These are phyloP conservation scores for Claviceps quebecensis DNA, from an alignment of 2,329 filamentous ascomycete species.

Conservation along the genomic window DNA sequence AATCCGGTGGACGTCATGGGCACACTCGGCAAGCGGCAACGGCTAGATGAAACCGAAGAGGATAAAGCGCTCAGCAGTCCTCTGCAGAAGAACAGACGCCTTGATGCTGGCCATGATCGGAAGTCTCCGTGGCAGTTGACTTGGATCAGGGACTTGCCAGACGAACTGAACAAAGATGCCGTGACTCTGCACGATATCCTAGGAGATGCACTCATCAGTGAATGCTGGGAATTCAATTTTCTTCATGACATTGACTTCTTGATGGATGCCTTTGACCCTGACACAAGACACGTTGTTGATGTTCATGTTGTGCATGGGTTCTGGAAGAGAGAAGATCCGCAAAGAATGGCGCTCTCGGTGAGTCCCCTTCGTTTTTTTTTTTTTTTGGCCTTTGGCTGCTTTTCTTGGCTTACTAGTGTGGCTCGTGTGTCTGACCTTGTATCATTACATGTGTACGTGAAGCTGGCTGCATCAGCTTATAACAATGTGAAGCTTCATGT, in stretches of 20 bases:
- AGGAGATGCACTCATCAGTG: slow-evolving; percentile 57
- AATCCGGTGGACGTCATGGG: slow-evolving; percentile 15
- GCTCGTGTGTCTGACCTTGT: neutral
- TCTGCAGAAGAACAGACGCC: slow-evolving; percentile 21
- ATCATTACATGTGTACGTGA: neutral
- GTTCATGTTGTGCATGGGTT: slow-evolving; percentile 47
- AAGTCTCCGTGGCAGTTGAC: slow-evolving; percentile 61
- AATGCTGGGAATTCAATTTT: slow-evolving; percentile 60
- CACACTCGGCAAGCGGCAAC: slow-evolving; percentile 17
- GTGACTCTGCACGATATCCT: slow-evolving; percentile 54
- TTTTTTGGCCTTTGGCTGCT: neutral
- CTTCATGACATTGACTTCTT: slow-evolving; percentile 46
- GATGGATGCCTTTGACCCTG: slow-evolving; percentile 38
- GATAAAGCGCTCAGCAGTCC: slow-evolving; percentile 22
- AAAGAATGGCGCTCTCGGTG: slow-evolving; percentile 43
- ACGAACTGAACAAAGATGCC: slow-evolving; percentile 47
- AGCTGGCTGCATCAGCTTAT: slow-evolving; percentile 34
- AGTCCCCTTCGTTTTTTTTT: neutral
- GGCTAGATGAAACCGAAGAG: slow-evolving; percentile 6
- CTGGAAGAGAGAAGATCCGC: slow-evolving; percentile 52
- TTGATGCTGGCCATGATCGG: slow-evolving; percentile 13
- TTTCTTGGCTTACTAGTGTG: slow-evolving; percentile 5
- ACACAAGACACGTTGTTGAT: slow-evolving; percentile 32
- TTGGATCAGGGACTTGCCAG: slow-evolving; percentile 48
- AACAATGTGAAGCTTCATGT: slow-evolving; percentile 56